Base-by-base conservation (phyloP, 1,284 basidiomycete genomes). In the Leccinum solheimii region DNA sequence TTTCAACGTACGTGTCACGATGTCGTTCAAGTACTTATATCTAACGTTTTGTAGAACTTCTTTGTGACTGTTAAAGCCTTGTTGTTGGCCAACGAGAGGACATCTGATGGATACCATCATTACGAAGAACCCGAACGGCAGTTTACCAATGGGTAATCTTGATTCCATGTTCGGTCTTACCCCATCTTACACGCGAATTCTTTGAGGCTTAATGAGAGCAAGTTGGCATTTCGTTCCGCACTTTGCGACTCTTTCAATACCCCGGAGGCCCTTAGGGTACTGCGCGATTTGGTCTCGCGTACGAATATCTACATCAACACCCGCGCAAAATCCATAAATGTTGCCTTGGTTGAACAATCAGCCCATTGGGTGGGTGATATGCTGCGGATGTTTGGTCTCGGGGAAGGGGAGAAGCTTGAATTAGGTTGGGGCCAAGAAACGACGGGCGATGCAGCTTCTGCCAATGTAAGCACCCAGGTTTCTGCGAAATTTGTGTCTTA, bases 191-290 rank as follows among this genome's bases (percentile, higher is more conserved):
- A 43, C 45, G 54, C 55, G 30, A 36, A 19, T 54, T 50, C 38
- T 59, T 63, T 51, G 66, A 94, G 92, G 66, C 82, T 97, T 49
- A 83, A 91, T 67, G 80, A 86, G 56, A 86, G 89, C 40, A 96
- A 97, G 76, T 70, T 83, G 49, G 81, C 84, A 2, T 97, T 99
- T 84, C 88, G 94, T 58, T 81, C 79, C n/a, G 93, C 96, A 0
- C 87, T 99, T 60, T 97, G 93, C 78, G 97, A 99, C 76, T 98
- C 95, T 1, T 98, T 99, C 82, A 97, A 99, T 77, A 99, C 97
- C 0, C 94, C 95, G 1, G 82, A 80, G 14, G 97, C 95, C 0
- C 78, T 99, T 51, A 83, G 86, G 66, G 79, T 87, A 58, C 78
- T 99, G 13, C 83, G 93, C 13, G 91, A 96, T 64, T 80, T 98